Evolutionary conservation across 208 protist species (phyloP).

Genomic region (Leishmania amazonensis): DNA sequence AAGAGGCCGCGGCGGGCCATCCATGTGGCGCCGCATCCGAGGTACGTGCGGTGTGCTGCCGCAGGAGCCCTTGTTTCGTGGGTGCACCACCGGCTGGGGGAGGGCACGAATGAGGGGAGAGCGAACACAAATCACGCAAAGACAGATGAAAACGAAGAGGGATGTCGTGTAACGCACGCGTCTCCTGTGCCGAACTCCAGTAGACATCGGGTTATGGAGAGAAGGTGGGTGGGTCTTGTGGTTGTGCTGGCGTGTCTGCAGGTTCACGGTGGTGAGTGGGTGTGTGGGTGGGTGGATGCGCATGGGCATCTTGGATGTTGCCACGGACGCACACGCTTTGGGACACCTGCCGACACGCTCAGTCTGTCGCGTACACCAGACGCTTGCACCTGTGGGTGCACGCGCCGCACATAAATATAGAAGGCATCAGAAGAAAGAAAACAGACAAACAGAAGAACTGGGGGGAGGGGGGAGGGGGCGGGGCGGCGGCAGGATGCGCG

Average conservation of each 20-base stretch:
- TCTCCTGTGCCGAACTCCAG: no score
- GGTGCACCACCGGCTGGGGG: not conserved
- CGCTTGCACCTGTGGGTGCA: not conserved
- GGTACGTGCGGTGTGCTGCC: not conserved
- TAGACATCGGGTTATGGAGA: not conserved
- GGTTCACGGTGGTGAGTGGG: not conserved
- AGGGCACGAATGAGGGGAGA: not conserved
- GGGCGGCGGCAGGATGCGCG: conserved; percentile 37
- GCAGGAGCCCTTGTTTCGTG: not conserved
- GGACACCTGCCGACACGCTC: not conserved
- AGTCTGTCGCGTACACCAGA: not conserved
- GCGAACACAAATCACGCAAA: not conserved
- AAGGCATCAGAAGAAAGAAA: not conserved
- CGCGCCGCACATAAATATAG: not conserved
- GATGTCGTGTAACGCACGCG: not conserved
- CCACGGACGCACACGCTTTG: not conserved
- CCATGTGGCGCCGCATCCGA: not conserved
- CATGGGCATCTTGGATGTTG: not conserved
- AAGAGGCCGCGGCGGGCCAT: not conserved
- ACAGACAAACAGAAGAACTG: not conserved
- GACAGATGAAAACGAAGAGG: not conserved
- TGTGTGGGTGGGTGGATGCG: not conserved
- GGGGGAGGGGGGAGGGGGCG: no score
- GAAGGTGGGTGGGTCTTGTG: not conserved
- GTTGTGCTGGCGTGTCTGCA: not conserved